Base-by-base conservation (phyloP, 257 asterid genomes). In the Nicotiana attenuata region DNA sequence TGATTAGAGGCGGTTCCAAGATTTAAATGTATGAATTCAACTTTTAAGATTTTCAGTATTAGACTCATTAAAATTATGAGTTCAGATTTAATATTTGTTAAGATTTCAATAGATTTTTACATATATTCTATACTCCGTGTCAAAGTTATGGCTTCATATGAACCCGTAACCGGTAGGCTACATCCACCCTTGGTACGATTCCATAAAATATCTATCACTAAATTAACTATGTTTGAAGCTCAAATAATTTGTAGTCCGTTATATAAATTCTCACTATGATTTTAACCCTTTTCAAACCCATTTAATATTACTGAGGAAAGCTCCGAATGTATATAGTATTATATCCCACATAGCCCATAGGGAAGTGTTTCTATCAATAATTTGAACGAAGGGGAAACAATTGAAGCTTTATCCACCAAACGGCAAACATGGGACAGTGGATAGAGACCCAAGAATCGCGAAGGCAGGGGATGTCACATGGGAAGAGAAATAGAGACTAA, bases 361-460 rank as follows among this genome's bases (percentile, higher is more conserved):
- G 16, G 7, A 66, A 67, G 82, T 55, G 69, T 81, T 82, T 78
- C 28, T 67, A 41, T 69, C 85, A 24, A 79, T 55, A 73, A 63
- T 61, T 50, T 82, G n/a, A 19, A 55, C 16, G 19, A 16, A 78
- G 84, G 1, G 22, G n/a, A 35, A 22, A 73, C 80, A 80, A 65
- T 85, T 80, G 68, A 81, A 85, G 66, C 73, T 84, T 83, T 81
- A 81, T 86, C 80, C 68, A 81, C 86, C 85, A 84, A 85, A 83
- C 50, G 75, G 85, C 84, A 84, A 85, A 83, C 50, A 88, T 88
- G 92, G 91, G 93, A 75, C 88, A 84, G 50, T 24, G 31, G 91
- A 87, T 57, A 60, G 60, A 67, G 84, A 85, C 88, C 87, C 84
- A 19, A 84, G 83, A 88, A 80, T 65, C 29, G 85, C 78, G 19